Evolutionary conservation across 225 moss, liverwort and hornwort species (phyloP).

Genomic region (Polytrichum commune): DNA sequence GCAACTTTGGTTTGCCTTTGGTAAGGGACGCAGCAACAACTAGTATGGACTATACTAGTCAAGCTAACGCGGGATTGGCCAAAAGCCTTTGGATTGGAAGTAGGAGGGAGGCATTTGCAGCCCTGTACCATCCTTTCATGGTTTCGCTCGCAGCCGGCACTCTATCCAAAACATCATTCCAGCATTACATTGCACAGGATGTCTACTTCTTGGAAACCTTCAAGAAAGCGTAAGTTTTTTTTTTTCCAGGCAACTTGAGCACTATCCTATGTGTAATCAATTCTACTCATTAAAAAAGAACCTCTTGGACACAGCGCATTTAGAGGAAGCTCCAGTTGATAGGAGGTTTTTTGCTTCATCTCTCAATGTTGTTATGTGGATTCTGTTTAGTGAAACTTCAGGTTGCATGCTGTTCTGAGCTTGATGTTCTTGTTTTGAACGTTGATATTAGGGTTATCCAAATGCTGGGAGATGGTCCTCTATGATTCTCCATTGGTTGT

Average conservation of each 20-base stretch:
- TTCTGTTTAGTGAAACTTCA: too few species aligned
- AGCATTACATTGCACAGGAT: constrained; percentile 82
- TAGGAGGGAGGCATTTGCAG: constrained; percentile 60
- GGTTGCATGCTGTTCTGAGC: too few species aligned
- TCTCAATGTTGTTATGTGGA: background rate
- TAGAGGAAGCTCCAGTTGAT: background rate
- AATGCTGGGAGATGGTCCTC: too few species aligned
- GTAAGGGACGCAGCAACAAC: constrained; percentile 15
- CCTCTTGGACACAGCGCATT: too few species aligned
- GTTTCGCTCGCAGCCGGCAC: constrained; percentile 72
- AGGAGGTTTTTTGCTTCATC: background rate
- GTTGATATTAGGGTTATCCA: too few species aligned
- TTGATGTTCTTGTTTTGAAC: too few species aligned
- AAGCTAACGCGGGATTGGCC: constrained; percentile 35
- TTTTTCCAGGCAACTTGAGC: background rate
- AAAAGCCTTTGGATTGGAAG: constrained; percentile 54
- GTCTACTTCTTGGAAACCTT: constrained; percentile 73
- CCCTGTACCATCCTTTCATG: constrained; percentile 88
- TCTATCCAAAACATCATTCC: constrained; percentile 49
- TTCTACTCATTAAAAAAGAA: too few species aligned
- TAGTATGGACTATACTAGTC: constrained; percentile 27
- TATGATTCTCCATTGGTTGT: too few species aligned
- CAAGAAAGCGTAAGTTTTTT: constrained; percentile 46
- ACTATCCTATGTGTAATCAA: too few species aligned
- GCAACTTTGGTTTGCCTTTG: constrained; percentile 9